Evolutionary conservation across 495 filamentous ascomycete species (phyloP), one percentile per base, ranked within the genome.

Genomic region (Penicillium cosmopolitanum): DNA sequence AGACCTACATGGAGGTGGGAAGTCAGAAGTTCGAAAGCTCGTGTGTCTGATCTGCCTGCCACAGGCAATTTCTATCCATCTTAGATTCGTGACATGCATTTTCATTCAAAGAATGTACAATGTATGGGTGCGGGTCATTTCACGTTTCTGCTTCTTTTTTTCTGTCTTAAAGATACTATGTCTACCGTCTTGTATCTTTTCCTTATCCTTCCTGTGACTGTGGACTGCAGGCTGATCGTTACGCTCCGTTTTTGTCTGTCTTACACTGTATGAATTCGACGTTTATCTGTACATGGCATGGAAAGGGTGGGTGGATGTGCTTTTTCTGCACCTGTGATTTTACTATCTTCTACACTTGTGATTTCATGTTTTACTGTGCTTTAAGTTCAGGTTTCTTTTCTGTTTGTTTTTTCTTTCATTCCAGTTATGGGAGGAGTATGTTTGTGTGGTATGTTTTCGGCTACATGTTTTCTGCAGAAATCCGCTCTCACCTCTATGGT

Each of bases 91-190:
- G 34, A 51, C 60, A 67, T 67, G 34, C 53, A 21, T 64, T 70
- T 57, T 25, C 33, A 62, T 62, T 50, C 55, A 34, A 62, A 65
- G 53, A 57, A 70, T 70, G 60, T 66, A 64, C 50, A 28, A 48
- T 48, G 46, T 28, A 28, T 48, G 51, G 21, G 55, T 51, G 52
- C 43, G 23, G 50, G 15, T n/a, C 57, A 51, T 36, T 33, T n/a
- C 28, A 31, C 16, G 48, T 55, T 50, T 50, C 46, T 43, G 2
- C 18, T 51, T 28, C 21, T 28, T 28, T 4, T 4, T n/a, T 12
- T 8, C n/a, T 4, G 1, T 15, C 15, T 23, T 48, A 48, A 25
- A 13, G 46, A 25, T 48, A 23, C 23, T 12, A 48, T 25, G 46
- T 15, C 42, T 16, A 18, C 28, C 25, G 1, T 31, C 28, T 31